A percentile compares a stretch with the other conserved stretches of the same genome.
phyloP scores from a whole-genome alignment of 2,329 filamentous ascomycete genomes.

The Hypoxylon rubiginosum region DNA sequence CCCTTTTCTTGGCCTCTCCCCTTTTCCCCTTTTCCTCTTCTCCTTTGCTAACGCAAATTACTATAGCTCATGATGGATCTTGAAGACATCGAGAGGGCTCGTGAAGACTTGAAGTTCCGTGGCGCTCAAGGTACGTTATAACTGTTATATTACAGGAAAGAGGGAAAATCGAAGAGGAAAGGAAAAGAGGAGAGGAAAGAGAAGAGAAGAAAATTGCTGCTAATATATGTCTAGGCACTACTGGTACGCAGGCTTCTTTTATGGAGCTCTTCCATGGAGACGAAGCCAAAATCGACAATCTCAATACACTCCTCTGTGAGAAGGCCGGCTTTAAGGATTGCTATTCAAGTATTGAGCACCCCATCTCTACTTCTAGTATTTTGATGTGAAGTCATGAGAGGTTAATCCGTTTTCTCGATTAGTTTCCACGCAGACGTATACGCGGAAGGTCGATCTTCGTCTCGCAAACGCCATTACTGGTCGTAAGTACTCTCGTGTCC shows the following conservation, averaged over 20 bases:
- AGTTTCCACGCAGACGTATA: constrained; percentile 52
- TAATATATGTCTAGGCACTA: constrained; percentile 63
- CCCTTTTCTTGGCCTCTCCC: too few species aligned
- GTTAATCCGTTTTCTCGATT: background rate
- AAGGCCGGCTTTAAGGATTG: constrained; percentile 65
- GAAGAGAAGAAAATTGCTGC: background rate
- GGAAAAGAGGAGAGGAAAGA: background rate
- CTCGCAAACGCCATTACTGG: constrained; percentile 85
- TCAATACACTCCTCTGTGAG: constrained; percentile 69
- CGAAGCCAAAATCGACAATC: constrained; percentile 62
- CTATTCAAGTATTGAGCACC: background rate
- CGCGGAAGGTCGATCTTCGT: constrained; percentile 84
- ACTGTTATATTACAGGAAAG: background rate
- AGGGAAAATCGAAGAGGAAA: background rate
- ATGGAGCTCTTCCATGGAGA: constrained; percentile 65
- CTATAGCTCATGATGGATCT: constrained; percentile 80
- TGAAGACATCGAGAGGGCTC: constrained; percentile 76
- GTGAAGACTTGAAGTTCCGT: constrained; percentile 79
- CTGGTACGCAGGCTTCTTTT: constrained; percentile 84
- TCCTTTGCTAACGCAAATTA: background rate
- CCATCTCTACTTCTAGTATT: background rate
- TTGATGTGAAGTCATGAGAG: background rate
- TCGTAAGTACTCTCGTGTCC: constrained; percentile 45
- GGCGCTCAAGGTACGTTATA: constrained; percentile 48
- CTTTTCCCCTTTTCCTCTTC: too few species aligned